These are phyloP conservation scores for Acer yangbiense DNA, from an alignment of 345 rosid genomes.

Conservation along the genomic window DNA sequence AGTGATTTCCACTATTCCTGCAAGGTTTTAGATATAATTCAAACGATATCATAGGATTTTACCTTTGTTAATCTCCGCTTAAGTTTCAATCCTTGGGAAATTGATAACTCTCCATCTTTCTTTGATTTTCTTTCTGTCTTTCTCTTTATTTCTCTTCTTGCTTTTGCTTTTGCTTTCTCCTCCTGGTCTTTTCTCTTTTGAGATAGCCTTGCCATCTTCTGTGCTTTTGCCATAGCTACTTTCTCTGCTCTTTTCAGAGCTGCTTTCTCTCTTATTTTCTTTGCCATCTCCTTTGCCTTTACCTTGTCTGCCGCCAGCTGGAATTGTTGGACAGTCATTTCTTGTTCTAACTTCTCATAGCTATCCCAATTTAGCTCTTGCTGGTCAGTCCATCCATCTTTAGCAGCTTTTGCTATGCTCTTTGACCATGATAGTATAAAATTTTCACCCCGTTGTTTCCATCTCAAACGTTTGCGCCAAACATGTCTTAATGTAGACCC, in stretches of 20 bases:
- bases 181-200: slow-evolving; percentile 56
- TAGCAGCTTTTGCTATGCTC: slow-evolving; percentile 67
- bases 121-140: slow-evolving; percentile 26
- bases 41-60: slow-evolving; percentile 17
- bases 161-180: slow-evolving; percentile 41
- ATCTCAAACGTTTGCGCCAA: slow-evolving; percentile 67
- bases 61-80: slow-evolving; percentile 67
- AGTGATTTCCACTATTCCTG: neutral
- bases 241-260: slow-evolving; percentile 47
- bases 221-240: slow-evolving; percentile 49
- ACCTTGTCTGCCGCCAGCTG: slow-evolving; percentile 45
- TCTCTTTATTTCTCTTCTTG: slow-evolving; percentile 39
- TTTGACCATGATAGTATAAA: slow-evolving; percentile 53
- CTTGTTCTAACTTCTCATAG: slow-evolving; percentile 53
- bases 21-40: neutral
- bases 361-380: slow-evolving; percentile 74
- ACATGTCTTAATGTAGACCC: slow-evolving; percentile 48
- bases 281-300: slow-evolving; percentile 46
- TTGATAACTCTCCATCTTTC: slow-evolving; percentile 28
- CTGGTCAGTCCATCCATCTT: slow-evolving; percentile 62
- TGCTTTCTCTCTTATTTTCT: slow-evolving; percentile 45
- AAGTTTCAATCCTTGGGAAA: slow-evolving; percentile 39
- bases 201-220: slow-evolving; percentile 53
- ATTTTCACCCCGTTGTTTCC: slow-evolving; percentile 45
- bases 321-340: slow-evolving; percentile 48